Evolutionary conservation across 805 yeast genomes (phyloP).

Genomic region (Nakazawaea siamensis): DNA sequence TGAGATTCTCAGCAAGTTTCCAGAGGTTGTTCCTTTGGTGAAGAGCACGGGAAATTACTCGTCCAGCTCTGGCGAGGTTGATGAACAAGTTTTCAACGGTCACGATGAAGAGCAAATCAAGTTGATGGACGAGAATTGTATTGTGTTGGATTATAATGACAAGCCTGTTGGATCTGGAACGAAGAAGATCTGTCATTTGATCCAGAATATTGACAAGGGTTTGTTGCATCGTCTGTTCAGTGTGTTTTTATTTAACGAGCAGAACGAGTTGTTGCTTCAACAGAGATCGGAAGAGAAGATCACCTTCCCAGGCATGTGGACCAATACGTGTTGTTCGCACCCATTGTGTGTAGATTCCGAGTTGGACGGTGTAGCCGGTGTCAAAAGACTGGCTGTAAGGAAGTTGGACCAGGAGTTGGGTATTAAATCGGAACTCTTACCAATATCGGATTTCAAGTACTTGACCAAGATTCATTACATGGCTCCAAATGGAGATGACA

Average conservation of each 20-base stretch:
- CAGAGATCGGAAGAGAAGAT: constrained; percentile 96
- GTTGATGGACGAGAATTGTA: constrained; percentile 94
- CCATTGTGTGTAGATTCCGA: constrained; percentile 83
- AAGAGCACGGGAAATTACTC: constrained; percentile 44
- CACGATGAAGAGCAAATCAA: constrained; percentile 92
- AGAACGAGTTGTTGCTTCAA: constrained; percentile 74
- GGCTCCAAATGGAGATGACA: constrained; percentile 65
- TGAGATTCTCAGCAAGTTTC: constrained; percentile 50
- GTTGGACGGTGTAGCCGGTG: constrained; percentile 69
- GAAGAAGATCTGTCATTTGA: constrained; percentile 81
- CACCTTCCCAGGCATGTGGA: constrained; percentile 96
- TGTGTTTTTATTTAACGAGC: constrained; percentile 81
- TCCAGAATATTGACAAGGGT: constrained; percentile 82
- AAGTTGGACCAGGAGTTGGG: constrained; percentile 93
- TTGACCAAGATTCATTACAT: constrained; percentile 92
- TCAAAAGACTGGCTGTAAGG: constrained; percentile 81
- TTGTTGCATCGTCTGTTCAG: constrained; percentile 93
- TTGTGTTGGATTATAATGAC: constrained; percentile 85
- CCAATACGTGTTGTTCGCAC: constrained; percentile 98
- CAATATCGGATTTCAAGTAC: constrained; percentile 64
- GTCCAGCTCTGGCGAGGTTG: constrained; percentile 26
- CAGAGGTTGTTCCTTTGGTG: constrained; percentile 59
- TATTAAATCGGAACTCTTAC: constrained; percentile 51
- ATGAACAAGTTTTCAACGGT: constrained; percentile 57
- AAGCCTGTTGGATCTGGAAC: constrained; percentile 88